phyloP scores from a whole-genome alignment of 2,329 filamentous ascomycete genomes.

The Colletotrichum cuscutae region DNA sequence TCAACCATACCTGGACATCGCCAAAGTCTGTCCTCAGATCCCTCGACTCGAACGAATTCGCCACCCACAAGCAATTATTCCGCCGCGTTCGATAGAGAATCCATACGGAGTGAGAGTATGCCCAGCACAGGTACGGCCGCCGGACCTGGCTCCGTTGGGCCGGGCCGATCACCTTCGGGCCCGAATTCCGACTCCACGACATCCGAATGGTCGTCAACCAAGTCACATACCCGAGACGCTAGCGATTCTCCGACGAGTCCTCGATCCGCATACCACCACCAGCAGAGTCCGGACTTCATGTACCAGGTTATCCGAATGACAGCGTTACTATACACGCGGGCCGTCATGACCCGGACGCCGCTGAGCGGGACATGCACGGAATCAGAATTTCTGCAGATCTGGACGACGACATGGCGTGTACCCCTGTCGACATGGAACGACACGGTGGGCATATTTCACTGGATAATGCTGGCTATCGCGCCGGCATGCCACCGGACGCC shows the following conservation, averaged over 20 bases:
- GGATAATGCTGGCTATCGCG: conserved; percentile 56
- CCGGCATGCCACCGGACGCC: conserved; percentile 50
- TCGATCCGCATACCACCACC: not conserved
- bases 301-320: conserved; percentile 58
- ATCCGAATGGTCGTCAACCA: conserved; percentile 11
- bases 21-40: not conserved
- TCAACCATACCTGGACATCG: conserved; percentile 12
- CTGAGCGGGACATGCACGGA: conserved; percentile 52
- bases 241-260: conserved; percentile 12
- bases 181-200: conserved; percentile 18
- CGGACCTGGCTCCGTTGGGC: conserved; percentile 5
- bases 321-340: conserved; percentile 59
- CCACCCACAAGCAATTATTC: not conserved
- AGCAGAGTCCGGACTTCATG: conserved; percentile 50
- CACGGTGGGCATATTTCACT: conserved; percentile 59
- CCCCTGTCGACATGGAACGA: conserved; percentile 57
- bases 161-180: conserved; percentile 12
- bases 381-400: conserved; percentile 54
- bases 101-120: conserved; percentile 8
- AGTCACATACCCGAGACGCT: conserved; percentile 6
- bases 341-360: conserved; percentile 54
- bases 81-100: conserved; percentile 1
- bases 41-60: not conserved
- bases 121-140: conserved; percentile 10
- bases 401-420: conserved; percentile 59